Evolutionary conservation across 306 rosid species (phyloP), one percentile per base, ranked within the genome.

Genomic region (Pterocarpus macrocarpus): DNA sequence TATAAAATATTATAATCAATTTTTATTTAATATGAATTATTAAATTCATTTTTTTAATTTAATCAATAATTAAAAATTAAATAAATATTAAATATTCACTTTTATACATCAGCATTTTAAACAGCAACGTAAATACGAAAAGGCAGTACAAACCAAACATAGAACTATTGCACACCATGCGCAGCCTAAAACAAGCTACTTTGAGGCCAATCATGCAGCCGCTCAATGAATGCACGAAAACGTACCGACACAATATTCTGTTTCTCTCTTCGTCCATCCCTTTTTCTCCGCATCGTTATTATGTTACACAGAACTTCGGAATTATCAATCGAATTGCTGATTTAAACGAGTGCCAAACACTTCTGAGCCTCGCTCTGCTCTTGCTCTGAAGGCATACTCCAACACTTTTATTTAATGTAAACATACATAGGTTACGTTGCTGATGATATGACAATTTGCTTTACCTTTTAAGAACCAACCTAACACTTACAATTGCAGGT

Each of bases 101-200:
- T n/a, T n/a, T n/a, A n/a, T n/a, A n/a, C n/a, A n/a, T n/a, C n/a
- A n/a, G n/a, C n/a, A n/a, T 22, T 22, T 22, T 22, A 22, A 0
- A 22, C 28, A 22, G 32, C 16, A 6, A 9, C 8, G 64, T 28
- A 1, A 63, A 47, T 22, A 64, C 11, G 53, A 10, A 36, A 75
- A 62, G 28, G 22, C 52, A 41, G 63, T 16, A 41, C 12, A 16
- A 22, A 53, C 17, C 49, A 68, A 58, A 47, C 16, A 35, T 39
- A 68, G 32, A 67, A 67, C 82, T 78, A 68, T 78, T 78, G 34
- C 58, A 39, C 13, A 69, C 13, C 85, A 82, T 69, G 85, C 85
- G 78, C 62, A 62, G 59, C 81, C 81, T 81, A 81, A 47, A 74
- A 47, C 44, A 58, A 43, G 64, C 22, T 43, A 38, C 43, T 38